Conservation (phyloP, 164 flowering plant species). For the Aristolochia fimbriata region DNA sequence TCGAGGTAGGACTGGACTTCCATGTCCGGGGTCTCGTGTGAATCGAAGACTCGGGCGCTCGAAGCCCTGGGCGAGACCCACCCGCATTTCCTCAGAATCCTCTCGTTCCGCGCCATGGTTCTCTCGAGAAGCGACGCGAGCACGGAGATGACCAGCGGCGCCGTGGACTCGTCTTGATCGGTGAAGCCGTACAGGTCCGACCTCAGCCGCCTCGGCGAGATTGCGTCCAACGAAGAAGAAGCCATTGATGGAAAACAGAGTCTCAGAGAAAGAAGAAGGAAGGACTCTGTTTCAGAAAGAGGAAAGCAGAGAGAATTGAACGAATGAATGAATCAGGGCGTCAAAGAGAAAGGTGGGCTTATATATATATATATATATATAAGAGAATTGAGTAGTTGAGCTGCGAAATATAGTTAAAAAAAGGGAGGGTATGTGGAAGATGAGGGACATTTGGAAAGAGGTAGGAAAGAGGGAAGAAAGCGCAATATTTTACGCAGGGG, state of each 20-base stretch:
- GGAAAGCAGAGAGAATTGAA: not conserved
- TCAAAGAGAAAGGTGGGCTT: not conserved
- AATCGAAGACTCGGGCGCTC: conserved; percentile 36
- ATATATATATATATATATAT: not conserved
- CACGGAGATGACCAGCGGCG: conserved; percentile 70
- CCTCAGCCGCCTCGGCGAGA: conserved; percentile 73
- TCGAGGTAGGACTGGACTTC: conserved; percentile 65
- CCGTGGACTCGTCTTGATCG: conserved; percentile 31
- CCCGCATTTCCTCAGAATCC: conserved; percentile 30
- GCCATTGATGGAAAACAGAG: not conserved
- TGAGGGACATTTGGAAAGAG: conserved; percentile 7
- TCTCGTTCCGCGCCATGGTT: conserved; percentile 54
- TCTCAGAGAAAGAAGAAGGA: not conserved
- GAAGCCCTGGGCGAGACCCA: conserved; percentile 18
- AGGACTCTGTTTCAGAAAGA: too few species aligned
- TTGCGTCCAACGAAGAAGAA: conserved; percentile 17
- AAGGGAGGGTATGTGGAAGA: not conserved
- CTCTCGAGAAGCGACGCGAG: conserved; percentile 83
- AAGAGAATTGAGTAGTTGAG: conserved; percentile 1
- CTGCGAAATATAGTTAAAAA: conserved; percentile 1
- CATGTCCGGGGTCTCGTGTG: conserved; percentile 55
- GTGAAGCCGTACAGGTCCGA: conserved; percentile 60
- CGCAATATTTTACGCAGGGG: not conserved
- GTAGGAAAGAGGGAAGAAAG: not conserved
- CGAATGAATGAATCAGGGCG: not conserved